phyloP scores from a whole-genome alignment of 352 stramenopile species.

The Globisporangium splendens region DNA sequence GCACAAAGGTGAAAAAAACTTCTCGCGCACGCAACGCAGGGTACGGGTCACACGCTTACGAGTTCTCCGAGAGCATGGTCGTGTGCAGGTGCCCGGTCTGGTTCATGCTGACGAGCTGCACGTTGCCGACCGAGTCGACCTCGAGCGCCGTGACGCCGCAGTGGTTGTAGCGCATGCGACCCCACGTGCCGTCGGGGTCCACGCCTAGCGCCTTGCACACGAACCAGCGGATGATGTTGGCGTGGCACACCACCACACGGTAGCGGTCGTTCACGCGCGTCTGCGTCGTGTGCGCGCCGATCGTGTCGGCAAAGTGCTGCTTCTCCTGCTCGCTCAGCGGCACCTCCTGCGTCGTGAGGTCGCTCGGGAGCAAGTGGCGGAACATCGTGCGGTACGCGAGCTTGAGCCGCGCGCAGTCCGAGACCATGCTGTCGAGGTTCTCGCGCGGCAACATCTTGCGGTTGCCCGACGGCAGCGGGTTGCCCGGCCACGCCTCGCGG shows the following conservation, averaged over 20 bases:
- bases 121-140: slow-evolving; percentile 64
- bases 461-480: slow-evolving; percentile 59
- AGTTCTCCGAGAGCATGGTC: slow-evolving; percentile 57
- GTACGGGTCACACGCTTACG: slow-evolving; percentile 9
- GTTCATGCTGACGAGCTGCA: slow-evolving; percentile 66
- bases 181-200: slow-evolving; percentile 61
- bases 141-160: slow-evolving; percentile 59
- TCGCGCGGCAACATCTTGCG: slow-evolving; percentile 59
- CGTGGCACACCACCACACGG: slow-evolving; percentile 59
- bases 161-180: slow-evolving; percentile 71
- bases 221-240: slow-evolving; percentile 76
- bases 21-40: no score
- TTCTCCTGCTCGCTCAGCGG: slow-evolving; percentile 27
- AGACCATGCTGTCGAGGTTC: slow-evolving; percentile 74
- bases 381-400: slow-evolving; percentile 66
- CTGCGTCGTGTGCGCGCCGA: slow-evolving; percentile 29
- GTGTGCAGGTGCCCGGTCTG: slow-evolving; percentile 56
- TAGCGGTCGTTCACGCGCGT: slow-evolving; percentile 38
- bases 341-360: slow-evolving; percentile 28
- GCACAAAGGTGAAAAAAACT: not conserved
- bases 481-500: slow-evolving; percentile 62
- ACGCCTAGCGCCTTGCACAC: slow-evolving; percentile 63
- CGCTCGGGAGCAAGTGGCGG: slow-evolving; percentile 58
- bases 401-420: slow-evolving; percentile 59
- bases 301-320: slow-evolving; percentile 21